phyloP scores from a whole-genome alignment of 345 rosid genomes.

The Psidium friedrichsthalianum region DNA sequence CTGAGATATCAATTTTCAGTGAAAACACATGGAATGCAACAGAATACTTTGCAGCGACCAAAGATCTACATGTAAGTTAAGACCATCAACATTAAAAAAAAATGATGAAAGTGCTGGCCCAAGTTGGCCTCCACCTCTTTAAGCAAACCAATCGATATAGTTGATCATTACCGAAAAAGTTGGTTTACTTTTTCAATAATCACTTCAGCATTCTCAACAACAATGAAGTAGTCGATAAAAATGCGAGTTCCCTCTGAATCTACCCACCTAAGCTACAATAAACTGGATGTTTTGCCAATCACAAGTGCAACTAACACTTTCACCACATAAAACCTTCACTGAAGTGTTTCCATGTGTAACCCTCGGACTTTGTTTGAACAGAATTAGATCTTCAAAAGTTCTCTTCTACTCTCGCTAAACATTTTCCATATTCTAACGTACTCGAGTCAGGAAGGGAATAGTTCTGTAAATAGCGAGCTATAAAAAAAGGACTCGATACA shows the following conservation, averaged over 20 bases:
- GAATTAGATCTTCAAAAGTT: neutral
- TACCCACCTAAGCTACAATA: neutral
- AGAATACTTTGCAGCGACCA: neutral
- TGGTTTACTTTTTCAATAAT: neutral
- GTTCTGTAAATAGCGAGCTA: neutral
- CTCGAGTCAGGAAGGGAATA: neutral
- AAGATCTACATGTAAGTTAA: neutral
- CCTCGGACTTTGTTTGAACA: neutral
- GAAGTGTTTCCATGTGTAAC: neutral
- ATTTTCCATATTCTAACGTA: neutral
- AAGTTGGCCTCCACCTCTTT: neutral
- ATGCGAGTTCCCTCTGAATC: neutral
- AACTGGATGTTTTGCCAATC: neutral
- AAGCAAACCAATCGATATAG: neutral
- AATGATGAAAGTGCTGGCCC: neutral
- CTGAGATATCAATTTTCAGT: conserved; percentile 17
- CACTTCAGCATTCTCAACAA: neutral
- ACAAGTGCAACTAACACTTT: neutral
- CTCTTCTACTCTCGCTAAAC: neutral
- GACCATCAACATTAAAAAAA: neutral
- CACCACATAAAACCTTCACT: neutral
- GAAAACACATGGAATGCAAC: neutral
- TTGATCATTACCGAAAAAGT: neutral
- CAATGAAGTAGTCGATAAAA: neutral
- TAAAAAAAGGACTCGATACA: neutral